phyloP scores from a whole-genome alignment of 495 filamentous ascomycete genomes.

The Aspergillus panamensis region DNA sequence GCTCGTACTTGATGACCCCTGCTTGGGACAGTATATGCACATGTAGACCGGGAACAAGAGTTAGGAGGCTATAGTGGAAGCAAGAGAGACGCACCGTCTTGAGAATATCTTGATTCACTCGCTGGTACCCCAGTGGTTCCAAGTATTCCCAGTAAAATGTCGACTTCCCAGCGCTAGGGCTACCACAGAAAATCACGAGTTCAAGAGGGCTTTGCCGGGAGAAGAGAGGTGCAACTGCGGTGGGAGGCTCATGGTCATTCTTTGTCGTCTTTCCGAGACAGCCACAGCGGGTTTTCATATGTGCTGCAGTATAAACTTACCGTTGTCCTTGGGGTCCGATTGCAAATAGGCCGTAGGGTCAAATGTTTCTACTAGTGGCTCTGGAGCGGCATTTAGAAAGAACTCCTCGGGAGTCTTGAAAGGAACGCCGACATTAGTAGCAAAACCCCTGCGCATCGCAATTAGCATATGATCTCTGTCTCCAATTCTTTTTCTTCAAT shows the following conservation, averaged over 20 bases:
- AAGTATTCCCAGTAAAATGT: conserved; percentile 82
- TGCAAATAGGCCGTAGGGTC: conserved; percentile 56
- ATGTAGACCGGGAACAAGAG: neutral
- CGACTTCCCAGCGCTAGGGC: conserved; percentile 85
- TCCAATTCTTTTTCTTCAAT: neutral
- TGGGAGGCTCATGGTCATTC: neutral
- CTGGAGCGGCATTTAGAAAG: conserved; percentile 64
- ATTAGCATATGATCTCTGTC: neutral
- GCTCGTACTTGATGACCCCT: neutral
- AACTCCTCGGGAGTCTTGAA: conserved; percentile 91
- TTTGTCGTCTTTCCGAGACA: neutral
- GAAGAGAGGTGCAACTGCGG: conserved; percentile 40
- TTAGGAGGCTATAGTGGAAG: neutral
- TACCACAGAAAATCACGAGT: conserved; percentile 80
- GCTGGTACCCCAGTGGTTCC: conserved; percentile 73
- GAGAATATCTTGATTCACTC: conserved; percentile 87
- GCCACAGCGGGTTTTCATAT: neutral
- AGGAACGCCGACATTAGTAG: conserved; percentile 71
- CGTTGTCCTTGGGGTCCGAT: conserved; percentile 30
- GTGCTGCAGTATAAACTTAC: conserved; percentile 25
- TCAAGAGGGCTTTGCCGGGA: conserved; percentile 64
- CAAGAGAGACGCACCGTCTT: conserved; percentile 58
- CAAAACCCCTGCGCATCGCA: conserved; percentile 54
- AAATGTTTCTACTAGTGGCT: conserved; percentile 64
- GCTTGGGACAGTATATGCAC: neutral